A percentile compares a stretch with the other conserved stretches of the same genome.
Evolutionary conservation across 495 filamentous ascomycete genomes (phyloP).

Genomic region (Penicillium turbatum): DNA sequence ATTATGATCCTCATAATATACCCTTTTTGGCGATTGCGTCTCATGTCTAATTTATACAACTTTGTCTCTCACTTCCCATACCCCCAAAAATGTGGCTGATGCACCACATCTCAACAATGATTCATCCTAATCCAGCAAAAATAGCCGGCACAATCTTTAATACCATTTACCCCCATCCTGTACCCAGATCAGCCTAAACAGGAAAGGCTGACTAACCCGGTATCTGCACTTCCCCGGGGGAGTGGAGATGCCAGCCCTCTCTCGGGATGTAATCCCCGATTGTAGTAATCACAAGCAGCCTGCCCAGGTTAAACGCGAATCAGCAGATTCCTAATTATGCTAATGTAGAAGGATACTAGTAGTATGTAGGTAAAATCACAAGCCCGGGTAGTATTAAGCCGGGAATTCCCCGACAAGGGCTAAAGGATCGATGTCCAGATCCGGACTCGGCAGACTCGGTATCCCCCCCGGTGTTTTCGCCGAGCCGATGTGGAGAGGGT

Average conservation of each 20-base stretch:
- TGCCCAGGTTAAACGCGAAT: neutral
- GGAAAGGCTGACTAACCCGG: neutral
- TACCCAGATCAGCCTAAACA: neutral
- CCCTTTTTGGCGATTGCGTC: neutral
- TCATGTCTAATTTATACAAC: neutral
- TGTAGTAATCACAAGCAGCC: neutral
- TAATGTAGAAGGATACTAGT: neutral
- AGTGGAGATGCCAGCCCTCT: neutral
- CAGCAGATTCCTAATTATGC: neutral
- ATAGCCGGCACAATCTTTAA: neutral
- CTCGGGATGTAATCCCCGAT: neutral
- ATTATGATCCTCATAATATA: constrained; percentile 10
- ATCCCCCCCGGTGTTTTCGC: constrained; percentile 10
- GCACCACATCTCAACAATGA: too few species aligned
- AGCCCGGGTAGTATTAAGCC: neutral
- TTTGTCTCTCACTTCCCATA: neutral
- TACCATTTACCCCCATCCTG: neutral
- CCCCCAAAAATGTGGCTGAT: too few species aligned
- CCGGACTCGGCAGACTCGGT: constrained; percentile 14
- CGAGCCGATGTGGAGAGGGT: constrained; percentile 17
- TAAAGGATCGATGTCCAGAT: constrained; percentile 1
- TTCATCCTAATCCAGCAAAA: neutral
- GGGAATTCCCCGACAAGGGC: neutral
- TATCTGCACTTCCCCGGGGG: neutral
- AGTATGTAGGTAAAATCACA: too few species aligned